phyloP scores from a whole-genome alignment of 495 filamentous ascomycete genomes.

The Cladorrhinum samala region DNA sequence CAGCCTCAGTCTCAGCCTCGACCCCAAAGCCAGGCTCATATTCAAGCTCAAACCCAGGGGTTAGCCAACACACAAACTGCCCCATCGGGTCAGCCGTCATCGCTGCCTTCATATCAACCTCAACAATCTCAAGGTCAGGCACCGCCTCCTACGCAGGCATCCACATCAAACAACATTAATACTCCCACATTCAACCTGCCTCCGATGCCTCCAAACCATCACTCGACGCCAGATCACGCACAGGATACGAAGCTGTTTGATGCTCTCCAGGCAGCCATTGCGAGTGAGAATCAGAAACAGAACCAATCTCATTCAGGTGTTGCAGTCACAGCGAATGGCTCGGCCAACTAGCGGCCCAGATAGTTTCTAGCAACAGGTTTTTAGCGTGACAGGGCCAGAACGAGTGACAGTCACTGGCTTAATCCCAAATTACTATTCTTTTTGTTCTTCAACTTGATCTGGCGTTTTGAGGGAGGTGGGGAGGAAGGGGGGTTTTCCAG shows the following conservation, averaged over 20 bases:
- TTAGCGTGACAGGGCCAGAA: no score
- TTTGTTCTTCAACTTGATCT: no score
- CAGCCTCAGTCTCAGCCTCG: slow-evolving; percentile 4
- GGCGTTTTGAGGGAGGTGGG: no score
- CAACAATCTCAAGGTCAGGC: background rate
- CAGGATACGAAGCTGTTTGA: slow-evolving; percentile 22
- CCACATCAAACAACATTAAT: background rate
- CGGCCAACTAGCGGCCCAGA: no score
- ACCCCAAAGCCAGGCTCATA: slow-evolving; percentile 1
- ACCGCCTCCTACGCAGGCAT: background rate
- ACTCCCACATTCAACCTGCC: slow-evolving; percentile 4
- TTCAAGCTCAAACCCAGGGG: background rate
- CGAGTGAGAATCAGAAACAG: background rate
- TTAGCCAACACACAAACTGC: no score
- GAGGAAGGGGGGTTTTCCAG: no score
- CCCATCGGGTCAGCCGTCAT: background rate
- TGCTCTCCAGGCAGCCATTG: slow-evolving; percentile 19
- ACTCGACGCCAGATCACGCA: slow-evolving; percentile 23
- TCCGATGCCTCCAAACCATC: slow-evolving; percentile 23
- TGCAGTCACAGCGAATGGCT: no score
- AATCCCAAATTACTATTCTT: no score
- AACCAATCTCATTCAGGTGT: background rate
- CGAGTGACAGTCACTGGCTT: no score
- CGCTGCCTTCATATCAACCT: no score
- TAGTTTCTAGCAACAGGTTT: no score